Base-by-base conservation (phyloP, 2,329 filamentous ascomycete genomes). In the Xylariaceae sp. region DNA sequence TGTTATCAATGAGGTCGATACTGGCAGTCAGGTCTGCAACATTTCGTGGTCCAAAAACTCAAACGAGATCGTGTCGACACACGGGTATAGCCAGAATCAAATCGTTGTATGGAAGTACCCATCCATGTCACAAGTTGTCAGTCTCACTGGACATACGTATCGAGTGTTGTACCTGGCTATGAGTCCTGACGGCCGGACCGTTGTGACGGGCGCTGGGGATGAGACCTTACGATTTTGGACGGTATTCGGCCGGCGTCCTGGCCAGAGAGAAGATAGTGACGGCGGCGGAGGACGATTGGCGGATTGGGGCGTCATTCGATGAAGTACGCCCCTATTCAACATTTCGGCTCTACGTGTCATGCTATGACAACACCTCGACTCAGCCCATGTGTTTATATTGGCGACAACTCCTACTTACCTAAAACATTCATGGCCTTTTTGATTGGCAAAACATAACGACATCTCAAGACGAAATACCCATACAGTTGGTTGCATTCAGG, bases 51-150 rank as follows among this genome's bases (percentile, higher is more conserved):
- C 90, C 16, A 96, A 96, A 71, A 96, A 97, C 74, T 96, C 92
- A 6, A 96, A 97, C 72, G 95, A 99, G 75, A 92, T 99, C 56
- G 94, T 99, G 52, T 94, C 90, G 47, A 99, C 95, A 1, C 95
- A 99, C 71, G 95, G 95, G 6, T 99, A 97, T 78, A 94, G 89
- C 66, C 95, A 99, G 72, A 97, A 99, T 73, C 95, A 98, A 74
- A 97, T 99, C 67, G 94, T 98, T 33, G 92, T 99, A 53, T 99
- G 95, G 95, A 99, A 99, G 71, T 99, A 99, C 71, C 95, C 95
- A 1, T 93, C 89, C 65, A 98, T 99, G 95, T 92, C 92, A 45
- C 95, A 98, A 73, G 92, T 99, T 7, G 94, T 92, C 36, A 96
- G 91, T 65, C 80, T 99, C 41, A 99, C 95, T 0, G 95, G 95